phyloP scores from a whole-genome alignment of 768 basidiomycete species.

The Daedaleopsis nitida region DNA sequence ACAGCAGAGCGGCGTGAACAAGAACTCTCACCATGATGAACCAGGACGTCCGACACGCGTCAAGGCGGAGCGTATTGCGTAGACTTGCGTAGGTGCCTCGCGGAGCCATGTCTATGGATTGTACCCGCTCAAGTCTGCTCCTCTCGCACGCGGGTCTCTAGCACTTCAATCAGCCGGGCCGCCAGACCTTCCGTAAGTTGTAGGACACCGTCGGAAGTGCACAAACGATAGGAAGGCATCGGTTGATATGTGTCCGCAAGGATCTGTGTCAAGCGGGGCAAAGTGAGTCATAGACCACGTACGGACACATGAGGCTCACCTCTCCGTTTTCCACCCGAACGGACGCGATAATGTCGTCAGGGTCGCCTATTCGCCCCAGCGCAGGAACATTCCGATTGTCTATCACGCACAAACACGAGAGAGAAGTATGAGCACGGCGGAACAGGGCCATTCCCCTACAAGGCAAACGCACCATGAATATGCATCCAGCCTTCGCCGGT shows the following conservation, averaged over 20 bases:
- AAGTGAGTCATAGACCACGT: no score
- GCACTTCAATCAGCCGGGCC: conserved; percentile 42
- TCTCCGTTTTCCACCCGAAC: conserved; percentile 73
- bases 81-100: no score
- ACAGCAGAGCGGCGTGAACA: not conserved
- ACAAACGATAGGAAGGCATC: conserved; percentile 84
- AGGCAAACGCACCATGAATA: conserved; percentile 52
- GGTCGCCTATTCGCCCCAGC: conserved; percentile 74
- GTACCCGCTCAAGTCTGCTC: not conserved
- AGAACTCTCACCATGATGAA: not conserved
- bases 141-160: conserved; percentile 32
- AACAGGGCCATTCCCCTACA: not conserved
- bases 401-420: conserved; percentile 28
- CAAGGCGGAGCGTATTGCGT: no score
- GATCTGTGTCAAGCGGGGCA: conserved; percentile 45
- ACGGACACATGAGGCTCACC: conserved; percentile 34
- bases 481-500: conserved; percentile 86
- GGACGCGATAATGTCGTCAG: conserved; percentile 81
- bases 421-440: not conserved
- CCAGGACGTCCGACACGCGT: no score
- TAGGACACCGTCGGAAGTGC: conserved; percentile 71
- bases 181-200: conserved; percentile 71
- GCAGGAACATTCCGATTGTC: conserved; percentile 78
- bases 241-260: conserved; percentile 72
- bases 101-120: no score